Evolutionary conservation across 140 eudicot genomes (phyloP), one percentile per base, ranked within the genome.

Genomic region (Flaveria floridana): DNA sequence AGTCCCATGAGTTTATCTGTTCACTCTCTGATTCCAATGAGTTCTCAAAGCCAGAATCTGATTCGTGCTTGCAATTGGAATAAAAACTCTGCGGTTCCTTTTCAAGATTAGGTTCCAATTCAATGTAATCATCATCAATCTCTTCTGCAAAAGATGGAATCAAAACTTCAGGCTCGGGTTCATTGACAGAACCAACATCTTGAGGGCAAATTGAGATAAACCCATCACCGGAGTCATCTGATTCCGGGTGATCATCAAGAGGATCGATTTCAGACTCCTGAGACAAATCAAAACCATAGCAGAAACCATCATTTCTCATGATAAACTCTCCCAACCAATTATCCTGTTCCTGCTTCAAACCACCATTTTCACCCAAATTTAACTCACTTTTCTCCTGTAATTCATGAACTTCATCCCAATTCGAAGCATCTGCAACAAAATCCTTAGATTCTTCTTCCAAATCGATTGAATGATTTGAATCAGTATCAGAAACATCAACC

Each of bases 71-170:
- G 34, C 6, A 14, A 13, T 0, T 41, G 28, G 74, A 58, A 56
- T 57, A 66, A 12, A 34, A 41, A 47, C 15, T n/a, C 26, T 30
- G 76, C 34, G 47, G 61, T 55, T 79, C 39, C 15, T 46, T 61
- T 2, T 48, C 68, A 79, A 69, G 52, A 61, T 61, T 62, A 2
- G 81, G 81, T 80, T 80, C 65, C 6, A 76, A 23, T 46, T 78
- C 85, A 53, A 76, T 71, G 82, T 23, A 78, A 37, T 74, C 85
- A 48, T 78, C 87, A 73, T 86, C 96, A 30, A 79, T 56, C 34
- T 84, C 86, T 19, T 81, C 79, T 16, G 16, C 6, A 74, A 56
- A 30, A 6, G 61, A 19, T 25, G 68, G 71, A 82, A 67, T 68
- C 51, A 62, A 53, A 61, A 19, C 76, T 66, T 82, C 76, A 1